Evolutionary conservation across 2,329 filamentous ascomycete genomes (phyloP).

Genomic region (Kalmusia sp.): DNA sequence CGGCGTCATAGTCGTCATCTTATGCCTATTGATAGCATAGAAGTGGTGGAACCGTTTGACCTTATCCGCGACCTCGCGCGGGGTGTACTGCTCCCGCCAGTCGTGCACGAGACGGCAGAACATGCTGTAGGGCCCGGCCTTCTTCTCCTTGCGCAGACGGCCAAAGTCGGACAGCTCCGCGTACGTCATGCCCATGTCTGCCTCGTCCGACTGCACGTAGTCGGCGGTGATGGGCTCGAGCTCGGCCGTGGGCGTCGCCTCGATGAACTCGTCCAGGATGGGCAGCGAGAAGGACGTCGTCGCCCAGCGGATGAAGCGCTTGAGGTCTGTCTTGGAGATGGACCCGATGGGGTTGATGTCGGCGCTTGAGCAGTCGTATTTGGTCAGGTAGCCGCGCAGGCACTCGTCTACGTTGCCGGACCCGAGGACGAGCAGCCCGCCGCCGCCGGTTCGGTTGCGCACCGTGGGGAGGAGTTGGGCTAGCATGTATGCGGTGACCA

Average conservation of each 20-base stretch:
- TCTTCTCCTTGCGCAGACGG: conserved; percentile 61
- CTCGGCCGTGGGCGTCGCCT: conserved; percentile 55
- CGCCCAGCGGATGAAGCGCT: conserved; percentile 72
- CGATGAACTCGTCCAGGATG: conserved; percentile 70
- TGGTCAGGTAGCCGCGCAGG: conserved; percentile 69
- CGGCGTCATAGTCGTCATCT: conserved; percentile 52
- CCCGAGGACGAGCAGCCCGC: conserved; percentile 69
- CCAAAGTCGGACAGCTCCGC: conserved; percentile 62
- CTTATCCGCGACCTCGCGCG: conserved; percentile 56
- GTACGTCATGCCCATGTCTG: conserved; percentile 58
- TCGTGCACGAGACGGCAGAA: conserved; percentile 61
- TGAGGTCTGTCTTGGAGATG: conserved; percentile 72
- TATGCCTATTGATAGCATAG: conserved; percentile 70
- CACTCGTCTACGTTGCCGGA: conserved; percentile 66
- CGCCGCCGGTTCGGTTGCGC: conserved; percentile 63
- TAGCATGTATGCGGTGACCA: conserved; percentile 71
- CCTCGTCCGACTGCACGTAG: conserved; percentile 66
- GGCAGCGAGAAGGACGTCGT: conserved; percentile 64
- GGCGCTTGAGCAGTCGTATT: conserved; percentile 68
- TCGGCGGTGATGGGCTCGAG: conserved; percentile 69
- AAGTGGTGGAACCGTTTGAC: conserved; percentile 52
- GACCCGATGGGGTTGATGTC: conserved; percentile 65
- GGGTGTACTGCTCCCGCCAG: conserved; percentile 52
- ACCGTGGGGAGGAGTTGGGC: conserved; percentile 68
- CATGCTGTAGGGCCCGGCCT: conserved; percentile 62